A percentile compares a stretch with the other conserved stretches of the same genome.
These are phyloP conservation scores for Leccinum subtestaceum DNA, from an alignment of 768 basidiomycete genomes.

Conservation along the genomic window DNA sequence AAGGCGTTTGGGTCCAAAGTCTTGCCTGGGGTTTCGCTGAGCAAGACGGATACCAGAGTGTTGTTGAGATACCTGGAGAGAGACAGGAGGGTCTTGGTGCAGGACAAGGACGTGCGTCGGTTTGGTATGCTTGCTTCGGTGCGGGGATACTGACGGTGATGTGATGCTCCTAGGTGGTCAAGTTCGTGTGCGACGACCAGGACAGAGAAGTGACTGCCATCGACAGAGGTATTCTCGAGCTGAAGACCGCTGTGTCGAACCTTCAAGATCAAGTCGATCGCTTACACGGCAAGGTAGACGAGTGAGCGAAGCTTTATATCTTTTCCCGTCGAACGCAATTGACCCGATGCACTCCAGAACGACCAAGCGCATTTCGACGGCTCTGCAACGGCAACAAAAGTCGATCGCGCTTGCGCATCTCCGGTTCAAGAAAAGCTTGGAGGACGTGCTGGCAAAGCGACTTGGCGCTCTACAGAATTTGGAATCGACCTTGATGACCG, in stretches of 20 bases:
- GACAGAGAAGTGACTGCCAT: conserved; percentile 61
- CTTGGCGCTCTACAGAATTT: conserved; percentile 71
- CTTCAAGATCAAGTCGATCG: conserved; percentile 67
- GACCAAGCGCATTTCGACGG: conserved; percentile 59
- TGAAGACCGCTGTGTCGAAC: conserved; percentile 67
- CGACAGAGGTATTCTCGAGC: conserved; percentile 78
- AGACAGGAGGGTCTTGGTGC: conserved; percentile 62
- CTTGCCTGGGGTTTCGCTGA: conserved; percentile 45
- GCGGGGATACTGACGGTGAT: neutral
- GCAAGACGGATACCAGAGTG: conserved; percentile 63
- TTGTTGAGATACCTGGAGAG: conserved; percentile 77
- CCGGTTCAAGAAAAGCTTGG: conserved; percentile 77
- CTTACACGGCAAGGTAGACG: conserved; percentile 67
- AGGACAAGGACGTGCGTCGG: conserved; percentile 61
- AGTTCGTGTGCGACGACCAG: conserved; percentile 53
- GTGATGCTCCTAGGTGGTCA: conserved; percentile 63
- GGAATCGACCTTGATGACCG: conserved; percentile 70
- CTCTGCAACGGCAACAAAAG: conserved; percentile 70
- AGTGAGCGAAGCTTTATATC: conserved; percentile 43
- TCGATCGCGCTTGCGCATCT: conserved; percentile 71
- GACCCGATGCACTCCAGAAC: conserved; percentile 43
- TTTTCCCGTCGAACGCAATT: neutral
- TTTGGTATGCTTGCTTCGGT: neutral
- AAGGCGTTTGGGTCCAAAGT: conserved; percentile 48
- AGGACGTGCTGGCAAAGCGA: conserved; percentile 74